A percentile compares a stretch with the other conserved stretches of the same genome.
Conservation (phyloP, 2,329 filamentous ascomycete genomes). For the Ampelomyces quisqualis region DNA sequence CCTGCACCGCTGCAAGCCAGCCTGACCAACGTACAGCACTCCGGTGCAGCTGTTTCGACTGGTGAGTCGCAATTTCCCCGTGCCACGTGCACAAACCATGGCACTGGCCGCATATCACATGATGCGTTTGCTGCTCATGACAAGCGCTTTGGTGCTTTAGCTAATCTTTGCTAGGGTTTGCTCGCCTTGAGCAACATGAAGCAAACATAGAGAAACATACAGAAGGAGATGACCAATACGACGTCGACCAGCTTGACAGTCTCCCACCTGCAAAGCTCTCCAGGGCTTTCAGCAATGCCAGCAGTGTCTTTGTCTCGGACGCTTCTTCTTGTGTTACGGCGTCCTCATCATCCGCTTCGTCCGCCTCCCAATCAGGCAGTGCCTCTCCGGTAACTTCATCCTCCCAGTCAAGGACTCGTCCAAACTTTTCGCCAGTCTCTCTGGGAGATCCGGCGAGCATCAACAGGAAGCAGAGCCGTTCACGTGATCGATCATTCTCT, state of each 20-base stretch:
- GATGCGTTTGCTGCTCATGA: slow-evolving; percentile 7
- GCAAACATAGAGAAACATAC: too few relatives aligned
- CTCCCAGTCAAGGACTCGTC: slow-evolving; percentile 23
- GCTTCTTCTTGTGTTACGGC: slow-evolving; percentile 27
- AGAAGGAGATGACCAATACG: slow-evolving; percentile 15
- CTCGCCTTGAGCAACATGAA: slow-evolving; percentile 36
- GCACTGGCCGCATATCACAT: slow-evolving; percentile 8
- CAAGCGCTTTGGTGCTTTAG: slow-evolving; percentile 4
- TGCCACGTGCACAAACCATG: not conserved
- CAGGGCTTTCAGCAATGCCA: slow-evolving; percentile 32
- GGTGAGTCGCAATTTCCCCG: slow-evolving; percentile 28
- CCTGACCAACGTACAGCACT: slow-evolving; percentile 44
- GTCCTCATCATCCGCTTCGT: too few relatives aligned
- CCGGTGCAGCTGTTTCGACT: slow-evolving; percentile 50
- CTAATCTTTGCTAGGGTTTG: slow-evolving; percentile 29
- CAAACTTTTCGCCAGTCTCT: slow-evolving; percentile 34
- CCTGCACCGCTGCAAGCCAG: slow-evolving; percentile 37
- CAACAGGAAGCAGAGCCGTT: slow-evolving; percentile 12
- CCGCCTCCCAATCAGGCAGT: slow-evolving; percentile 28
- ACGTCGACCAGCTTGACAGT: slow-evolving; percentile 27
- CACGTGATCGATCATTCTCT: slow-evolving; percentile 38
- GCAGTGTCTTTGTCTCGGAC: slow-evolving; percentile 32
- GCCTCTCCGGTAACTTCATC: slow-evolving; percentile 25
- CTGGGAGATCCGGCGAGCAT: slow-evolving; percentile 25
- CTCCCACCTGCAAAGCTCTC: slow-evolving; percentile 29